Conservation (phyloP, 2,329 filamentous ascomycete genomes). For the Ceratocystis cacaofunesta region DNA sequence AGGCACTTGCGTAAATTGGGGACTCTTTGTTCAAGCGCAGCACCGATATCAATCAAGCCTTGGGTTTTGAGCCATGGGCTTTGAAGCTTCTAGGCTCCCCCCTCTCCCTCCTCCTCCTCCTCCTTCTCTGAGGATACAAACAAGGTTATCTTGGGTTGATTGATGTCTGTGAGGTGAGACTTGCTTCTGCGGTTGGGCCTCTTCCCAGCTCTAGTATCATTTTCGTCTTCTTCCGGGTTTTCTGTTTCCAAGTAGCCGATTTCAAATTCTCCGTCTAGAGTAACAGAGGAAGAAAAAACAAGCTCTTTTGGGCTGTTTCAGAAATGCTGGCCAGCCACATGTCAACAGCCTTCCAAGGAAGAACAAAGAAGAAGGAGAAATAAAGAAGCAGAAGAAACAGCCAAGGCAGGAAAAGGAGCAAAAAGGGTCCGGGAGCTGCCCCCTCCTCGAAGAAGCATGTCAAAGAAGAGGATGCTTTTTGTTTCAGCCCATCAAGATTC, state of each 20-base stretch:
- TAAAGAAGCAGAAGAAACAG: not conserved
- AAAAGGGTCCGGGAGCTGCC: not conserved
- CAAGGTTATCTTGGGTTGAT: not conserved
- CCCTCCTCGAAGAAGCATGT: not conserved
- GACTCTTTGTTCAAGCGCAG: not conserved
- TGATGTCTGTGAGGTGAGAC: not conserved
- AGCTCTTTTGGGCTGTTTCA: constrained; percentile 3
- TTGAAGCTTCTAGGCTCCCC: not conserved
- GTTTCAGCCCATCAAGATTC: not conserved
- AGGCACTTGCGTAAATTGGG: not conserved
- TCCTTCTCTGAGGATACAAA: not conserved
- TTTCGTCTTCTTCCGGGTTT: not conserved
- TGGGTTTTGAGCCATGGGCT: not conserved
- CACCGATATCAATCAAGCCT: not conserved
- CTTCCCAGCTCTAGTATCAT: not conserved
- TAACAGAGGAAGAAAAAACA: not conserved
- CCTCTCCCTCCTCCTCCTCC: too few relatives aligned
- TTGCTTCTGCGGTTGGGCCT: not conserved
- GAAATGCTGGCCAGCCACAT: not conserved
- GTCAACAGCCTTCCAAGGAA: not conserved
- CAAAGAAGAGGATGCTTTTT: not conserved
- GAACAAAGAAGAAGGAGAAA: not conserved
- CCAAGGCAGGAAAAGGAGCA: not conserved
- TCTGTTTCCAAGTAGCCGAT: not conserved
- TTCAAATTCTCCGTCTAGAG: not conserved